Evolutionary conservation across 768 basidiomycete species (phyloP), one percentile per base, ranked within the genome.

Genomic region (Pleurotus giganteus): DNA sequence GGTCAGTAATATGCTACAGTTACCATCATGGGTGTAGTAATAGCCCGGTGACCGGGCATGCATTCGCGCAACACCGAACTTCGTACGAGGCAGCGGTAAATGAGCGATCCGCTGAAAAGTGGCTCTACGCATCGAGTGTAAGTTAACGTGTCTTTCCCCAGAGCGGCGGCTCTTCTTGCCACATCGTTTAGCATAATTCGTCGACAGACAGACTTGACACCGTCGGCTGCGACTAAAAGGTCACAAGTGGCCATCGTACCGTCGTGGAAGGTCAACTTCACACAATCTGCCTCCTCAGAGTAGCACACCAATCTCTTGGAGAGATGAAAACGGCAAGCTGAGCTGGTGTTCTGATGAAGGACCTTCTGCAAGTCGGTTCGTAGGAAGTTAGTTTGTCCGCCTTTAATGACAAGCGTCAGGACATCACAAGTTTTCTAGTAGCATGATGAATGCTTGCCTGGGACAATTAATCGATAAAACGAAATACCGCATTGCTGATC

Each of bases 141-240:
- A 62, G 13, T 23, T 28, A 23, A 24, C 11, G 46, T 8, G 17
- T 43, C 17, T 23, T 24, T 28, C 8, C 59, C 51, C 2, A 11
- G 11, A 19, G 44, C 24, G 9, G 19, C 34, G 12, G 56, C 42
- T 3, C 26, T 34, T 39, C 55, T 29, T n/a, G 60, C 64, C 3
- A 65, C 43, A 1, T 50, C 47, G 41, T 54, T 31, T 26, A 67
- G 64, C 60, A 74, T 64, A 12, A 57, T 58, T 26, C 45, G 60
- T 34, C 73, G 66, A 6, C 66, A 63, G 23, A 60, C 63, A 0
- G 77, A 79, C 19, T 64, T 71, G 53, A 79, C 65, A 2, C 78
- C 78, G 55, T 80, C 78, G 4, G 72, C 67, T 1, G 73, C 77
- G 6, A 79, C 58, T 29, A 80, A 63, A 7, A 79, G 52, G 50